These are phyloP conservation scores for Cyberlindnera saturnus DNA, from an alignment of 805 yeast species.

Conservation along the genomic window DNA sequence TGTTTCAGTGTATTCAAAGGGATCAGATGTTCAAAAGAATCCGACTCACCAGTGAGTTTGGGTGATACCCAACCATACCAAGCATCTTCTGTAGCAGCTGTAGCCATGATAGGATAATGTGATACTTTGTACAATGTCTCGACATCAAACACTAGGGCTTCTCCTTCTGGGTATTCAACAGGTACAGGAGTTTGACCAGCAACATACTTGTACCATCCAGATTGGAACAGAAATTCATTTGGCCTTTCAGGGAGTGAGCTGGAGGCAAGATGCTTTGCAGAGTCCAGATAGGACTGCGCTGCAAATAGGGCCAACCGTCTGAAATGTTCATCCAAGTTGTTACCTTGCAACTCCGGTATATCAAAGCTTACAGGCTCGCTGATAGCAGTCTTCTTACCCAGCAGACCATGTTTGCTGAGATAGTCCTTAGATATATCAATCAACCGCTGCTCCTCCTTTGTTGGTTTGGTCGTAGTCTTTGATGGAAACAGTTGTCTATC, in stretches of 20 bases:
- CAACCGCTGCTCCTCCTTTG: conserved; percentile 27
- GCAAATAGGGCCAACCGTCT: conserved; percentile 55
- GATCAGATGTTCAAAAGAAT: conserved; percentile 52
- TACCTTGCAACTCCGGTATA: conserved; percentile 72
- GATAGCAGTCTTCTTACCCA: conserved; percentile 67
- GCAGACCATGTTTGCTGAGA: conserved; percentile 54
- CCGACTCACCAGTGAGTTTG: conserved; percentile 50
- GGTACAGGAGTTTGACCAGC: conserved; percentile 43
- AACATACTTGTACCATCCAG: conserved; percentile 82
- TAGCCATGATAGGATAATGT: conserved; percentile 72
- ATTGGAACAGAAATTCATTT: conserved; percentile 43
- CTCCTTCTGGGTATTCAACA: conserved; percentile 68
- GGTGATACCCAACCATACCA: conserved; percentile 98
- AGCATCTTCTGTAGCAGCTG: conserved; percentile 68
- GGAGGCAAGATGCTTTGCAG: conserved; percentile 39
- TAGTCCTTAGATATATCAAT: conserved; percentile 54
- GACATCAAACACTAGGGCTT: conserved; percentile 77
- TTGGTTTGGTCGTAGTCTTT: conserved; percentile 17
- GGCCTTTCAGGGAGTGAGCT: conserved; percentile 38
- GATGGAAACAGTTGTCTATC: conserved; percentile 52
- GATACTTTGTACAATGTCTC: conserved; percentile 78
- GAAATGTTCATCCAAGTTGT: conserved; percentile 79
- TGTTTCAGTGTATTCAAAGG: conserved; percentile 53
- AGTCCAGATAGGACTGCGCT: conserved; percentile 52
- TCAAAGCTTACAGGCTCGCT: conserved; percentile 51